These are phyloP conservation scores for Colletotrichum spaethianum DNA, from an alignment of 2,329 filamentous ascomycete genomes.

Conservation along the genomic window DNA sequence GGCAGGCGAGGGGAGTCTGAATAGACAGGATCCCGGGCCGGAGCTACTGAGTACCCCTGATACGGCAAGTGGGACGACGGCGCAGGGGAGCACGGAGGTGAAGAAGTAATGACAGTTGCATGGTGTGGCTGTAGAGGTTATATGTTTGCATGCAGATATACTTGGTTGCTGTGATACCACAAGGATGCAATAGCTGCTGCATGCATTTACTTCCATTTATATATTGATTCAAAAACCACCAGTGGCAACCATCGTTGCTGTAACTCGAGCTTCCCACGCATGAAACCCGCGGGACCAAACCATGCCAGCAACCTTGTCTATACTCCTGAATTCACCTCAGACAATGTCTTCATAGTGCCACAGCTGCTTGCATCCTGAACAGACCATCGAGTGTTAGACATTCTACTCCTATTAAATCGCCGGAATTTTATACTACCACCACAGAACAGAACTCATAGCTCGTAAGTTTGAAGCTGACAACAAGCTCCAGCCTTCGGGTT, in stretches of 20 bases:
- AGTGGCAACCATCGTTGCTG: not conserved
- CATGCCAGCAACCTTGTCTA: too few relatives aligned
- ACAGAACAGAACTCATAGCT: too few relatives aligned
- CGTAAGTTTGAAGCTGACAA: too few relatives aligned
- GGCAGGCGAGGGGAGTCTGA: not conserved
- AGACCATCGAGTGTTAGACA: too few relatives aligned
- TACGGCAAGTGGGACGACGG: slow-evolving; percentile 33
- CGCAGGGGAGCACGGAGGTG: slow-evolving; percentile 23
- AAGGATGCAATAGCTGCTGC: not conserved
- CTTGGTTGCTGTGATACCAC: slow-evolving; percentile 3
- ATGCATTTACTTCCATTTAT: not conserved
- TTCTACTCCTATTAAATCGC: too few relatives aligned
- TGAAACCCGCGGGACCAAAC: too few relatives aligned
- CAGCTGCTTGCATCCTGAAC: too few relatives aligned
- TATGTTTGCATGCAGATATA: not conserved
- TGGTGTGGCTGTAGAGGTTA: not conserved
- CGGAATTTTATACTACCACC: too few relatives aligned
- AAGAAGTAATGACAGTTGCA: not conserved
- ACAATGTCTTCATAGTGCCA: too few relatives aligned
- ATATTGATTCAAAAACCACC: not conserved
- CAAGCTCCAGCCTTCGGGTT: too few relatives aligned
- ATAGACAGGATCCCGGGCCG: slow-evolving; percentile 20
- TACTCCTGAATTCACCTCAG: too few relatives aligned
- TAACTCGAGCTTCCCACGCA: too few relatives aligned
- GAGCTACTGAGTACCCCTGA: slow-evolving; percentile 30